Evolutionary conservation across 805 yeast species (phyloP).

Genomic region (Saccharomycopsis fermentans): DNA sequence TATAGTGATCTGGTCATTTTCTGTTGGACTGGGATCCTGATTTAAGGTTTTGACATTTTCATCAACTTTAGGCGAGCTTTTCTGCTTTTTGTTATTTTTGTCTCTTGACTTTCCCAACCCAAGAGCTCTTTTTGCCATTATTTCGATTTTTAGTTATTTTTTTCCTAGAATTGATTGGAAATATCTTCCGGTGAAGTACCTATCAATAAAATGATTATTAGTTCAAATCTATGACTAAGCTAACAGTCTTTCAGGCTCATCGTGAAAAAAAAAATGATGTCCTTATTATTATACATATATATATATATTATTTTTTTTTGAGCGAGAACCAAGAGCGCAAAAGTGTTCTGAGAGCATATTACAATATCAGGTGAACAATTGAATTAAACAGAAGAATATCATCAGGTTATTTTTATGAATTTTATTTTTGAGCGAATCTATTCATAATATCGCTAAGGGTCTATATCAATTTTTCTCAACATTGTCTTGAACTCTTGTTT

Average conservation of each 20-base stretch:
- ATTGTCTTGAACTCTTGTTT: too few relatives aligned
- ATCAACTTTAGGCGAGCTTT: constrained; percentile 18
- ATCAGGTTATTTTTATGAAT: too few relatives aligned
- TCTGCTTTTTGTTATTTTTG: constrained; percentile 33
- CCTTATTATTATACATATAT: too few relatives aligned
- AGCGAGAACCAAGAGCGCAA: not conserved
- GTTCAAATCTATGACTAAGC: too few relatives aligned
- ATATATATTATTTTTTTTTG: not conserved
- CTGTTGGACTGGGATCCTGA: constrained; percentile 12
- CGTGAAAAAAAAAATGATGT: not conserved
- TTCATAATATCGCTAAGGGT: too few relatives aligned
- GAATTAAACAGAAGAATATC: too few relatives aligned
- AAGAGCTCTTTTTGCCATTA: constrained; percentile 54
- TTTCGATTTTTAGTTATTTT: not conserved
- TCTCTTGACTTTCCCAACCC: constrained; percentile 55
- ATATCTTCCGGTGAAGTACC: too few relatives aligned
- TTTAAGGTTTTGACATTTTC: constrained; percentile 16
- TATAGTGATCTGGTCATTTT: constrained; percentile 16
- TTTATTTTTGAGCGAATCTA: too few relatives aligned
- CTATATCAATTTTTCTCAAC: too few relatives aligned
- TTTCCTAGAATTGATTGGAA: too few relatives aligned
- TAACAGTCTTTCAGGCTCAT: not conserved
- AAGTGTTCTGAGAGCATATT: not conserved
- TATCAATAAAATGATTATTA: too few relatives aligned
- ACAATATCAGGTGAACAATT: too few relatives aligned